Evolutionary conservation across 2,329 filamentous ascomycete genomes (phyloP).

Genomic region (Sclerotinia glacialis): DNA sequence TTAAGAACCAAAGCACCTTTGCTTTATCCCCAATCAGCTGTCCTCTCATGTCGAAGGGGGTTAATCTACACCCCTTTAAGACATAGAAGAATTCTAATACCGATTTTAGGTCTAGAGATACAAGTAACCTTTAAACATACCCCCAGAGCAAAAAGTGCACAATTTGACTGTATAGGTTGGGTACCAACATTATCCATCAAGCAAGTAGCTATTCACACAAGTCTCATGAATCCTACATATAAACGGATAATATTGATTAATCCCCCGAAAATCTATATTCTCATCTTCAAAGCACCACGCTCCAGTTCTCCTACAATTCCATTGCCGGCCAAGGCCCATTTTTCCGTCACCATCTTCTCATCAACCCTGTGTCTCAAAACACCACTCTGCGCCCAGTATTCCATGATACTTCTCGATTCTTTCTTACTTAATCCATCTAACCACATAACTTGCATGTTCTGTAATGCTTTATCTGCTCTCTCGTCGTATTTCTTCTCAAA

Average conservation of each 20-base stretch:
- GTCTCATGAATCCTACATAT: background rate
- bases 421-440: conserved; percentile 66
- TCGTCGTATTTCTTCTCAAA: conserved; percentile 57
- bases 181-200: background rate
- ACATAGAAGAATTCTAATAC: background rate
- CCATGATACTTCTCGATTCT: conserved; percentile 78
- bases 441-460: conserved; percentile 51
- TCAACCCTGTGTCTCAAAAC: conserved; percentile 69
- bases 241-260: background rate
- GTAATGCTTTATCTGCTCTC: conserved; percentile 53
- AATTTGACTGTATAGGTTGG: background rate
- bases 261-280: conserved; percentile 29
- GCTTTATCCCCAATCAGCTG: no score
- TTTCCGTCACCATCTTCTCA: conserved; percentile 69
- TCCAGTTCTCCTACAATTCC: conserved; percentile 87
- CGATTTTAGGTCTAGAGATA: background rate
- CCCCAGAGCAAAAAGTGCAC: background rate
- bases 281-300: conserved; percentile 53
- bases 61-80: background rate
- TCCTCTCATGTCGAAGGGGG: background rate
- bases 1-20: no score
- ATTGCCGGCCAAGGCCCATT: conserved; percentile 78
- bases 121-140: background rate
- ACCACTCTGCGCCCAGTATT: conserved; percentile 90
- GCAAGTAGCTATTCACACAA: background rate